Conservation (phyloP, 2,329 filamentous ascomycete genomes). For the Juglanconis sp. region DNA sequence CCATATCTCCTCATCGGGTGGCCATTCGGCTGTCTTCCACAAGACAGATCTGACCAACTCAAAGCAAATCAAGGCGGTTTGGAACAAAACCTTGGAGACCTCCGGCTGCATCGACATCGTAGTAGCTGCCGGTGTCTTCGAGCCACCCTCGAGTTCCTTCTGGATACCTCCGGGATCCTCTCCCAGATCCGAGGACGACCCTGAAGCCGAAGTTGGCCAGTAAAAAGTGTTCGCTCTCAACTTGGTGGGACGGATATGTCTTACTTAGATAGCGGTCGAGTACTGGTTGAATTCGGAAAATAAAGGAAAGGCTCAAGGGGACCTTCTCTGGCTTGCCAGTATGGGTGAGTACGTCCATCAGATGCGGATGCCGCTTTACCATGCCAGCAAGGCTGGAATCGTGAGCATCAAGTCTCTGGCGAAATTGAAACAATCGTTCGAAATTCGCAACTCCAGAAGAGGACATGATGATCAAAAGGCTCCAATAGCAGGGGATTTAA, state of each 20-base stretch:
- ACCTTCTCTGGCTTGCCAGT: slow-evolving; percentile 27
- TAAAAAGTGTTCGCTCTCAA: slow-evolving; percentile 28
- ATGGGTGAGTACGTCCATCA: slow-evolving; percentile 3
- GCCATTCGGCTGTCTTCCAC: slow-evolving; percentile 32
- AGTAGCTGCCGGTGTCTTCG: slow-evolving; percentile 23
- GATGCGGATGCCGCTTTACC: no score
- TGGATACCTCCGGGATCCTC: slow-evolving; percentile 26
- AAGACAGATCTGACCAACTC: slow-evolving; percentile 35
- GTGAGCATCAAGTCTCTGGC: no score
- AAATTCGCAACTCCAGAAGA: no score
- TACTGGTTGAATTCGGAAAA: slow-evolving; percentile 24
- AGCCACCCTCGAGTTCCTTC: slow-evolving; percentile 26
- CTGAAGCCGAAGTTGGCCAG: slow-evolving; percentile 20
- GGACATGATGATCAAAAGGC: no score
- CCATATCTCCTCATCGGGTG: slow-evolving; percentile 12
- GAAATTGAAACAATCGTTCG: no score
- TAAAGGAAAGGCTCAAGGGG: slow-evolving; percentile 22
- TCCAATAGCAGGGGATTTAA: no score
- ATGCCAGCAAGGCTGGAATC: no score
- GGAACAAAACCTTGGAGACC: slow-evolving; percentile 18
- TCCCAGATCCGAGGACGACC: slow-evolving; percentile 19
- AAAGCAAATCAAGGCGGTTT: slow-evolving; percentile 27
- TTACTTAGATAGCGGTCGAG: slow-evolving; percentile 27
- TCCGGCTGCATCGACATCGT: slow-evolving; percentile 21
- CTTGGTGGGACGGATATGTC: slow-evolving; percentile 24